Base-by-base conservation (phyloP, 2,329 filamentous ascomycete species). In the Trichophyton benhamiae region DNA sequence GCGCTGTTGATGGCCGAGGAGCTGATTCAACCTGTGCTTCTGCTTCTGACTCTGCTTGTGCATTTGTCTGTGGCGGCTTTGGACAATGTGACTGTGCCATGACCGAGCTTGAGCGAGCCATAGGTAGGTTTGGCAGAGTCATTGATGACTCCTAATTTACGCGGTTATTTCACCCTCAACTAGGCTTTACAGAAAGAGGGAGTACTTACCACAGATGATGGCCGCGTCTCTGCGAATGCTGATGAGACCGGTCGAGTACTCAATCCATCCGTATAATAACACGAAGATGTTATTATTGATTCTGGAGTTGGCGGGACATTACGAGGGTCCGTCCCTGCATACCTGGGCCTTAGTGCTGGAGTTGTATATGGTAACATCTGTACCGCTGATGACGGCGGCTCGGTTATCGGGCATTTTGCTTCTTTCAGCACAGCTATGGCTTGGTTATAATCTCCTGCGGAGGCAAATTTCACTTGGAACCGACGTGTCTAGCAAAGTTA, bases 381-480 rank as follows among this genome's bases (percentile, higher is more conserved):
- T 20, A 27, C 65, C 17, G 62, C 62, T n/a, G 67, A 71, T 20
- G 15, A 5, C 8, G 52, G 52, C 13, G 75, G 71, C 60, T 77
- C 75, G 8, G 72, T 74, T 41, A 77, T 71, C n/a, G 74, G 75
- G 62, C 77, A 78, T 41, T 74, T 72, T 44, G 74, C 72, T 48
- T 72, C 70, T 30, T 71, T 71, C 1, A 79, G 66, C n/a, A 77
- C 70, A 4, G 74, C 69, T 48, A 78, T 66, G 1, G 72, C 73
- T 20, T 71, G 71, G 57, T 73, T 74, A 63, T 74, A 79, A 61
- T 79, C 75, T 22, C 67, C 66, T 46, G 74, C 71, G 0, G 67
- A 70, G 1, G 67, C 66, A 59, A 78, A 77, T 60, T 76, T 77
- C 62, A 78, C 68, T 61, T 79, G 77, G 20, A 79, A 77, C 6